Evolutionary conservation across 2,329 filamentous ascomycete species (phyloP).

Genomic region (Acrocalymma vagum): DNA sequence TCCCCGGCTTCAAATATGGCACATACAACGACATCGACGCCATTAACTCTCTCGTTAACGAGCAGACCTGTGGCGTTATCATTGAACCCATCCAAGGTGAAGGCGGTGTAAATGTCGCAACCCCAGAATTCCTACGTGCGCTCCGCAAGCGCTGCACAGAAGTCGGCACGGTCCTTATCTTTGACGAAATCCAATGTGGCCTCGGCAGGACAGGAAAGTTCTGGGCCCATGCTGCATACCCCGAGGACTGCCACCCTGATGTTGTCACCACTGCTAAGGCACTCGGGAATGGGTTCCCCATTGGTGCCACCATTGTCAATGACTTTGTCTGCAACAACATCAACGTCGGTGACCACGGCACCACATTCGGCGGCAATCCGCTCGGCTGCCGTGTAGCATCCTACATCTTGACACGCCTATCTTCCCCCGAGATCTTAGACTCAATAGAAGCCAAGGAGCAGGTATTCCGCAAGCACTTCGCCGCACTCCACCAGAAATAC

Average conservation of each 20-base stretch:
- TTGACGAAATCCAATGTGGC: conserved; percentile 98
- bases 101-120: conserved; percentile 87
- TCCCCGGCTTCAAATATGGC: conserved; percentile 90
- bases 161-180: conserved; percentile 88
- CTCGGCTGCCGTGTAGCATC: conserved; percentile 85
- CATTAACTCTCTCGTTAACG: conserved; percentile 78
- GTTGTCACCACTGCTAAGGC: conserved; percentile 95
- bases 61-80: conserved; percentile 91
- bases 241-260: conserved; percentile 86
- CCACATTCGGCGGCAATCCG: conserved; percentile 93
- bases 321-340: conserved; percentile 74
- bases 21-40: conserved; percentile 81
- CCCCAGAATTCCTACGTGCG: conserved; percentile 81
- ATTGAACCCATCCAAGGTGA: conserved; percentile 98
- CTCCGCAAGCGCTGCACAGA: conserved; percentile 86
- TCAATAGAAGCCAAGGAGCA: conserved; percentile 74
- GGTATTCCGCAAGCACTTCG: conserved; percentile 67
- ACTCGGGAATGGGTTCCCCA: conserved; percentile 94
- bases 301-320: conserved; percentile 80
- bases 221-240: conserved; percentile 85
- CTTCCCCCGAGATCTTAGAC: conserved; percentile 73
- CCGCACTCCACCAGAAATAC: conserved; percentile 65
- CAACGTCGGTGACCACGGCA: conserved; percentile 85
- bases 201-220: conserved; percentile 85
- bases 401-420: conserved; percentile 81